These are phyloP conservation scores for Blastobotrys muscicola DNA, from an alignment of 805 yeast genomes.

Conservation along the genomic window DNA sequence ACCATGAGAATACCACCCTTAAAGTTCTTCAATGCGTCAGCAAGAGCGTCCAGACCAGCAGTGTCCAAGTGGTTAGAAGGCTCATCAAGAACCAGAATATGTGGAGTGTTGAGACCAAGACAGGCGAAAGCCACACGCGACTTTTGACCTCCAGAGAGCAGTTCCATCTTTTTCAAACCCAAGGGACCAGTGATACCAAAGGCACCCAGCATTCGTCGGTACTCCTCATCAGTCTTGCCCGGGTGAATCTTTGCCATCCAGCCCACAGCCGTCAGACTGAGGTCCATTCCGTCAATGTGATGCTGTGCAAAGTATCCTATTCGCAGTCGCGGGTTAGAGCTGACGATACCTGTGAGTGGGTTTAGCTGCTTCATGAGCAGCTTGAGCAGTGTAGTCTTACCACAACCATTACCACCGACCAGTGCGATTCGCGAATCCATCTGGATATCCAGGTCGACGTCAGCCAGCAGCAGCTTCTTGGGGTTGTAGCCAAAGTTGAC, in stretches of 20 bases:
- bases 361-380: slow-evolving; percentile 66
- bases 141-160: slow-evolving; percentile 95
- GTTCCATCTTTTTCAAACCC: slow-evolving; percentile 82
- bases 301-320: slow-evolving; percentile 98
- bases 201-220: slow-evolving; percentile 91
- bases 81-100: slow-evolving; percentile 86
- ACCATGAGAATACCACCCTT: slow-evolving; percentile 97
- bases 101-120: slow-evolving; percentile 81
- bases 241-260: slow-evolving; percentile 91
- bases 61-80: slow-evolving; percentile 99
- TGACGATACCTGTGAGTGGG: slow-evolving; percentile 71
- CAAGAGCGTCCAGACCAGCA: slow-evolving; percentile 90
- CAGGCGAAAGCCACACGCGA: slow-evolving; percentile 98
- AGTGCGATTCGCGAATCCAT: slow-evolving; percentile 92
- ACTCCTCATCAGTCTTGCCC: slow-evolving; percentile 92
- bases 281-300: slow-evolving; percentile 96
- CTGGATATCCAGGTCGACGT: slow-evolving; percentile 85
- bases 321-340: slow-evolving; percentile 76
- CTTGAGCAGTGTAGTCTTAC: slow-evolving; percentile 92
- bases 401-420: slow-evolving; percentile 99
- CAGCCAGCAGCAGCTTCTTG: slow-evolving; percentile 49
- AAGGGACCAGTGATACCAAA: slow-evolving; percentile 94
- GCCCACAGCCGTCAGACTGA: slow-evolving; percentile 72
- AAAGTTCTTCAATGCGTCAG: slow-evolving; percentile 79
- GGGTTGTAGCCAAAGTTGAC: slow-evolving; percentile 81